Evolutionary conservation across 1,284 basidiomycete genomes (phyloP).

Genomic region (Sporisorium iseilematis-ciliati): DNA sequence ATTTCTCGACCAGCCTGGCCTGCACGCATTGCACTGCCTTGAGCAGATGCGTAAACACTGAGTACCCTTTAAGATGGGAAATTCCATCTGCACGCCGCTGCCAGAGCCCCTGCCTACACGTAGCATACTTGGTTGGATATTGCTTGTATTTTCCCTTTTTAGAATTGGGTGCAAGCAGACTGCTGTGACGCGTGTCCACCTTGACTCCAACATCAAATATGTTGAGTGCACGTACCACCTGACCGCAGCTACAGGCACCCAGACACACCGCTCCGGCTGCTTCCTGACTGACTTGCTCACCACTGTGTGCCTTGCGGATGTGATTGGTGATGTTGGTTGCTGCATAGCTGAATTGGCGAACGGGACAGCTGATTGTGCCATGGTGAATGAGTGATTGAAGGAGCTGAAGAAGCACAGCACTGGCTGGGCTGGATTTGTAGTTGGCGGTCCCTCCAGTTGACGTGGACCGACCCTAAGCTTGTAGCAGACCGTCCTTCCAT

Average conservation of each 20-base stretch:
- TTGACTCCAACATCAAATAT: conserved; percentile 15
- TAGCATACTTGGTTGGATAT: conserved; percentile 2
- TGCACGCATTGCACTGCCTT: neutral
- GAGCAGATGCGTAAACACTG: neutral
- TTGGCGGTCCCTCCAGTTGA: too few relatives aligned
- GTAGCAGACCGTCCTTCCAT: neutral
- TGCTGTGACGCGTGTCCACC: conserved; percentile 5
- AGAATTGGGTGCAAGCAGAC: conserved; percentile 3
- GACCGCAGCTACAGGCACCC: too few relatives aligned
- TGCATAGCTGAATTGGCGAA: too few relatives aligned
- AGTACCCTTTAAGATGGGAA: neutral
- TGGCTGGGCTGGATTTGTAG: too few relatives aligned
- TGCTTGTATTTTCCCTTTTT: conserved; percentile 15
- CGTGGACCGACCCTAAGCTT: too few relatives aligned
- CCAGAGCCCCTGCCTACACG: conserved; percentile 2
- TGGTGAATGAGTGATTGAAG: too few relatives aligned
- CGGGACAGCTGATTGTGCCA: too few relatives aligned
- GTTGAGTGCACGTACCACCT: conserved; percentile 9
- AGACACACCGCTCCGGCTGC: too few relatives aligned
- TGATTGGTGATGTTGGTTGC: too few relatives aligned
- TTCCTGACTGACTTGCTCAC: too few relatives aligned
- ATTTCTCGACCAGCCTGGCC: neutral
- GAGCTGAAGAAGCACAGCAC: too few relatives aligned
- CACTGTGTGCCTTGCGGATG: too few relatives aligned
- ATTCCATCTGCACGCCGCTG: neutral